Evolutionary conservation across 2,329 filamentous ascomycete genomes (phyloP), one percentile per base, ranked within the genome.

Genomic region (Botrytis aclada): DNA sequence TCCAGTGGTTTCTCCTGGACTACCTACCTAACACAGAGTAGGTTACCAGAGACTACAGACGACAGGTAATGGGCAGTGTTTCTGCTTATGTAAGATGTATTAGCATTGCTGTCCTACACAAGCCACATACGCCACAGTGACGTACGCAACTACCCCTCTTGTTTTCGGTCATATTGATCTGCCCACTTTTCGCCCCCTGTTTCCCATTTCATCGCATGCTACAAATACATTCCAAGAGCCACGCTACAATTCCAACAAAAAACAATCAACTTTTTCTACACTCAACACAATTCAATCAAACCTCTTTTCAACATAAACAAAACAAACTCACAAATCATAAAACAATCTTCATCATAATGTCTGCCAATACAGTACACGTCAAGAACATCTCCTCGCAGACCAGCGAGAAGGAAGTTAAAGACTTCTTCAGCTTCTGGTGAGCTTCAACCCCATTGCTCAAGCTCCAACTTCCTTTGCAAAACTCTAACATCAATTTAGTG

Each of bases 351-450:
- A 39, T 16, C 41, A 72, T 66, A 71, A 80, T 80, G 78, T 80
- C 79, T 77, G 77, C 78, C 65, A 78, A 74, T 79, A 95, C 92
- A 69, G 93, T 98, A 76, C 86, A 95, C 85, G 95, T 98, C 80
- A 92, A 93, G 85, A 95, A 96, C 85, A 97, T 99, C 84, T 90
- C 93, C 78, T 82, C 86, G 75, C 84, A 91, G 82, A 98, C 95
- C 73, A 90, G 88, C 78, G 94, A 99, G 84, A 92, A 95, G 84
- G 94, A 98, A 84, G 90, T 99, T 79, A 90, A 90, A 81, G 95
- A 97, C 82, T 99, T 99, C 88, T 99, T 99, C 87, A 96, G 92
- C 86, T 98, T 98, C 84, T 92, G 89, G 93, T 95, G 87, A 82
- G 89, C 80, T 62, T 64, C 63, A n/a, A 32, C 32, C 39, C 43